Conservation (phyloP, 2,329 filamentous ascomycete genomes). For the Cryoendolithus antarcticus region DNA sequence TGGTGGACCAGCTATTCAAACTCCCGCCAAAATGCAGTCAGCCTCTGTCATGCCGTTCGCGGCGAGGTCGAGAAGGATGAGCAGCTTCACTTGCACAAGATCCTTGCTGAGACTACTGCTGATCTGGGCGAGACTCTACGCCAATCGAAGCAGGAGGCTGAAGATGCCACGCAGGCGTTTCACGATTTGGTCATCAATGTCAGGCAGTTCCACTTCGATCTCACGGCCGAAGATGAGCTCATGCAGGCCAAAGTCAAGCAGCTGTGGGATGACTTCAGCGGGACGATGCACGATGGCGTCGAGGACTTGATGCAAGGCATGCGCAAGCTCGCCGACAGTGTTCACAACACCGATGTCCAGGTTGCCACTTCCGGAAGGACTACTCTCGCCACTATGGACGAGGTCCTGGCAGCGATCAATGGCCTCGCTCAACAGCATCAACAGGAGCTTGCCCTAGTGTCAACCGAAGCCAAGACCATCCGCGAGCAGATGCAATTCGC, state of each 20-base stretch:
- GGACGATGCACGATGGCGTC: background rate
- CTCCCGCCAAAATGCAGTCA: constrained; percentile 45
- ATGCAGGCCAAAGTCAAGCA: constrained; percentile 3
- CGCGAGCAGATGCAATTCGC: background rate
- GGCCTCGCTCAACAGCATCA: background rate
- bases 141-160: constrained; percentile 8
- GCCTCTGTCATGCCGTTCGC: constrained; percentile 51
- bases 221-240: constrained; percentile 8
- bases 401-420: background rate
- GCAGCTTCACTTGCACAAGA: constrained; percentile 10
- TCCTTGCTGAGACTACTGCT: constrained; percentile 4
- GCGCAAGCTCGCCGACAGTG: background rate
- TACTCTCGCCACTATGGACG: background rate
- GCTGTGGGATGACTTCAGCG: constrained; percentile 2
- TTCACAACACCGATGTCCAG: background rate
- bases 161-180: constrained; percentile 5
- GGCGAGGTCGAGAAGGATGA: constrained; percentile 43
- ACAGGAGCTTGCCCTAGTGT: background rate
- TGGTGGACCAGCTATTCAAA: constrained; percentile 56
- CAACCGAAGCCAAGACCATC: background rate
- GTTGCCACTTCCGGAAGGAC: background rate
- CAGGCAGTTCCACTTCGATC: constrained; percentile 8
- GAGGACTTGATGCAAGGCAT: constrained; percentile 1
- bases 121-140: constrained; percentile 3
- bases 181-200: constrained; percentile 6